Conservation (phyloP, 345 rosid species). For the Eucalyptus victrix region DNA sequence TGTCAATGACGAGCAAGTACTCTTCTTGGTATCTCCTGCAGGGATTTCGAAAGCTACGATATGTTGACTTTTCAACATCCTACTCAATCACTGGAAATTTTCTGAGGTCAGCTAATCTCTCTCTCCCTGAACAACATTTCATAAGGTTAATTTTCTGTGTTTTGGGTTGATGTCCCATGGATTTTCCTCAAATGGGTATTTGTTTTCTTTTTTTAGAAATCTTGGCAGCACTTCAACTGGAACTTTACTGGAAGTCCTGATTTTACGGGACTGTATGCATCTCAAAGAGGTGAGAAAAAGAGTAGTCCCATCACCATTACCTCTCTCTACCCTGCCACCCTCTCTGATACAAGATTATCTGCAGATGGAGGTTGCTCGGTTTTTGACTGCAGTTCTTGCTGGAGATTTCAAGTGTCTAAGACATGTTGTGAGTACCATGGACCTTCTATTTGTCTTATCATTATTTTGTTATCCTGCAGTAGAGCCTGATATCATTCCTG, state of each 20-base stretch:
- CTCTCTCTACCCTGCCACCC: neutral
- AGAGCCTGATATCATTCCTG: neutral
- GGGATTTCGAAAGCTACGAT: constrained; percentile 55
- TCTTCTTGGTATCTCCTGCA: constrained; percentile 8
- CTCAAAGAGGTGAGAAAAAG: constrained; percentile 51
- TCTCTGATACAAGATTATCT: neutral
- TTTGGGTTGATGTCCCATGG: neutral
- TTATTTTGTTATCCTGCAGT: neutral
- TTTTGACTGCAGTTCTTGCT: constrained; percentile 39
- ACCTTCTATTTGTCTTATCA: neutral
- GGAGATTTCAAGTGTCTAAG: constrained; percentile 64
- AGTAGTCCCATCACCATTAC: neutral
- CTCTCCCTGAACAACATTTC: neutral
- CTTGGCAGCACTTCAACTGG: constrained; percentile 46
- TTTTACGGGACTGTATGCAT: constrained; percentile 68
- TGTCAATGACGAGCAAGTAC: neutral
- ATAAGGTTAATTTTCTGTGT: neutral
- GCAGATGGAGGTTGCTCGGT: constrained; percentile 65
- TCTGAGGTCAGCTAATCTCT: constrained; percentile 38
- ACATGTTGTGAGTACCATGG: constrained; percentile 42
- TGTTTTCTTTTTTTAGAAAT: constrained; percentile 16
- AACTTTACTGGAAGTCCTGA: constrained; percentile 49
- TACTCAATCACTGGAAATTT: constrained; percentile 63
- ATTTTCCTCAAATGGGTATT: neutral
- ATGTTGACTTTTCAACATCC: constrained; percentile 68